A percentile compares a stretch with the other conserved stretches of the same genome.
These are phyloP conservation scores for Wickerhamomyces ciferrii DNA, from an alignment of 805 yeast genomes.

Conservation along the genomic window DNA sequence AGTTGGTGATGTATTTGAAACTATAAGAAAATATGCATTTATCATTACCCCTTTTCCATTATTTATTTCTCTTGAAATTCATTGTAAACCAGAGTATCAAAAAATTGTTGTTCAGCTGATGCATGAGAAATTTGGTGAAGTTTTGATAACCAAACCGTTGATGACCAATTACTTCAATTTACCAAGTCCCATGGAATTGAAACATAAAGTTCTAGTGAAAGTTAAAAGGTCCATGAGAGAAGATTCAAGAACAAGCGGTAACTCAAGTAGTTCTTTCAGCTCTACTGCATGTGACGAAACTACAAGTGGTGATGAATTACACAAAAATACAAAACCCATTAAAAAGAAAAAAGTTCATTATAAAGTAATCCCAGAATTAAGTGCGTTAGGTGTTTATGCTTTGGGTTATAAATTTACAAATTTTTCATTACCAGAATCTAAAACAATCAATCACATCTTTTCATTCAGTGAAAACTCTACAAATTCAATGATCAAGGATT, in stretches of 20 bases:
- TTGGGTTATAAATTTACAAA: conserved; percentile 71
- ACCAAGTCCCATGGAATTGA: conserved; percentile 73
- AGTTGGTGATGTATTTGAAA: conserved; percentile 61
- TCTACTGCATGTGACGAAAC: conserved; percentile 28
- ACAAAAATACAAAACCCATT: conserved; percentile 4
- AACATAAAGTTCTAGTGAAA: conserved; percentile 69
- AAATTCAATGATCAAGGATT: conserved; percentile 58
- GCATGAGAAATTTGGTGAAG: conserved; percentile 52
- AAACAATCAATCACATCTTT: conserved; percentile 74
- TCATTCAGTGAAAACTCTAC: conserved; percentile 77
- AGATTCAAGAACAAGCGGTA: conserved; percentile 12
- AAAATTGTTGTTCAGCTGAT: conserved; percentile 47
- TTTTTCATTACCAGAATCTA: conserved; percentile 82
- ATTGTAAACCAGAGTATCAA: conserved; percentile 71
- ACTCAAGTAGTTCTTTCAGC: conserved; percentile 16
- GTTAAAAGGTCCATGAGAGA: conserved; percentile 51
- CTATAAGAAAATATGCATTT: conserved; percentile 82
- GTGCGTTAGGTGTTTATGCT: conserved; percentile 59
- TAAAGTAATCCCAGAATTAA: conserved; percentile 37
- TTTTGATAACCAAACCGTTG: conserved; percentile 27
- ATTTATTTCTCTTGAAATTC: conserved; percentile 79
- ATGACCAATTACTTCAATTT: conserved; percentile 31
- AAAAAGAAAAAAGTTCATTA: conserved; percentile 8
- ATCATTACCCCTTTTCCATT: conserved; percentile 83
- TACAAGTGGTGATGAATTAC: conserved; percentile 34